Conservation (phyloP, 2,329 filamentous ascomycete genomes). For the Ascosphaera acerosa region DNA sequence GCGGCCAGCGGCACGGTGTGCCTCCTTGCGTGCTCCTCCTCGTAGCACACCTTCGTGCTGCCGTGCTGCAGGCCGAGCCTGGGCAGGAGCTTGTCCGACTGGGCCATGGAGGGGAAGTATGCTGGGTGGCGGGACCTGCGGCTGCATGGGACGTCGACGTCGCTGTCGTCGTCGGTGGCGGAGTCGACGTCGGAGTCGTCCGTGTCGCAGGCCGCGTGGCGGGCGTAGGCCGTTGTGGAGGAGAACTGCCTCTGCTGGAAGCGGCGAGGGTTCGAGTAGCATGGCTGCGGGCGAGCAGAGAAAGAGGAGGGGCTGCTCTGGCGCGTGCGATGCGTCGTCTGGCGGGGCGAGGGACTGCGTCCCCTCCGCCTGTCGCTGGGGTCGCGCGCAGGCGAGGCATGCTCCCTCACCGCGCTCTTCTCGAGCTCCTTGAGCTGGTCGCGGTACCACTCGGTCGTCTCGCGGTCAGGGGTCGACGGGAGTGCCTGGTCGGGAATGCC, state of each 20-base stretch:
- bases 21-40: no score
- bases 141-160: no score
- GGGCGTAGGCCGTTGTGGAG: no score
- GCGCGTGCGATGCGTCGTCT: no score
- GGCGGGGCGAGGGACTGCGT: neutral
- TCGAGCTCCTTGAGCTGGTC: no score
- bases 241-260: neutral
- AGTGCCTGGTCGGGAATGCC: slow-evolving; percentile 42
- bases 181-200: neutral
- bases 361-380: neutral
- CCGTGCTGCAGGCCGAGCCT: no score
- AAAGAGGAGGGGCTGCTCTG: neutral
- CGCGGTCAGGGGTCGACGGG: slow-evolving; percentile 44
- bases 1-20: no score
- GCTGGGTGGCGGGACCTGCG: no score
- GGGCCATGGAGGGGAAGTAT: no score
- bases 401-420: slow-evolving; percentile 27
- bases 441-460: slow-evolving; percentile 79
- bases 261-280: neutral
- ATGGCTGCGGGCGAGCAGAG: slow-evolving; percentile 1
- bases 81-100: no score
- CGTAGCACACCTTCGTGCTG: no score
- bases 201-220: no score
- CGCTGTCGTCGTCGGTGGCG: neutral
- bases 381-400: slow-evolving; percentile 6